phyloP scores from a whole-genome alignment of 2,329 filamentous ascomycete genomes.

The Trichoderma harzianum region DNA sequence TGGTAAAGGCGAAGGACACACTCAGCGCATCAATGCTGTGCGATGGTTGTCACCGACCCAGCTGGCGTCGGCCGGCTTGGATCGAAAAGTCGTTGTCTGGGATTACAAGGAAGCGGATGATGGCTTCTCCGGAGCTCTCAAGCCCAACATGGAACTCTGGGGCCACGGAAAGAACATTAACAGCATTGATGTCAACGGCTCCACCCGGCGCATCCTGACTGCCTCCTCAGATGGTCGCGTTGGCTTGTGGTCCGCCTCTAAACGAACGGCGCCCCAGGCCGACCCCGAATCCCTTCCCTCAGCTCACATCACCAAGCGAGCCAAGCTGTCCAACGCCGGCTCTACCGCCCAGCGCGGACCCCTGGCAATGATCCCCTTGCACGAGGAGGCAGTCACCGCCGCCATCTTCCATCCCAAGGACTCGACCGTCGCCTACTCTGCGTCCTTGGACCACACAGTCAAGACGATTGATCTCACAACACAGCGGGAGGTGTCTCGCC shows the following conservation, averaged over 20 bases:
- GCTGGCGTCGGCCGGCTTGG: slow-evolving; percentile 78
- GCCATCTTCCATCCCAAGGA: slow-evolving; percentile 83
- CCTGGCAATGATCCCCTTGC: slow-evolving; percentile 66
- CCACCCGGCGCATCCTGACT: slow-evolving; percentile 75
- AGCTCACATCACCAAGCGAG: slow-evolving; percentile 68
- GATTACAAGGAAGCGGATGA: slow-evolving; percentile 70
- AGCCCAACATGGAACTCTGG: slow-evolving; percentile 75
- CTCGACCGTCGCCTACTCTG: slow-evolving; percentile 84
- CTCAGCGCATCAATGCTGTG: slow-evolving; percentile 73
- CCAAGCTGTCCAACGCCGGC: slow-evolving; percentile 55
- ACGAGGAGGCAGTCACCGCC: slow-evolving; percentile 72
- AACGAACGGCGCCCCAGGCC: slow-evolving; percentile 70
- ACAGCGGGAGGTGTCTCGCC: slow-evolving; percentile 70
- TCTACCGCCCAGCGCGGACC: slow-evolving; percentile 71
- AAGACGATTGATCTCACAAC: slow-evolving; percentile 90
- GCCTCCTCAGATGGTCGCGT: slow-evolving; percentile 79
- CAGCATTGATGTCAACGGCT: slow-evolving; percentile 68
- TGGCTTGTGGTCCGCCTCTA: slow-evolving; percentile 84
- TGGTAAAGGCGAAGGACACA: slow-evolving; percentile 67
- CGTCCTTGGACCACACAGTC: slow-evolving; percentile 86
- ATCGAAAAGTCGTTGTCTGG: slow-evolving; percentile 85
- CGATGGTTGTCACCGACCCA: slow-evolving; percentile 76
- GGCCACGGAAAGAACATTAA: slow-evolving; percentile 76
- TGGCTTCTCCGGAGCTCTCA: slow-evolving; percentile 59
- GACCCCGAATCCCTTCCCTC: slow-evolving; percentile 67